phyloP scores from a whole-genome alignment of 108 stramenopile genomes.

The Nitzschia putrida region DNA sequence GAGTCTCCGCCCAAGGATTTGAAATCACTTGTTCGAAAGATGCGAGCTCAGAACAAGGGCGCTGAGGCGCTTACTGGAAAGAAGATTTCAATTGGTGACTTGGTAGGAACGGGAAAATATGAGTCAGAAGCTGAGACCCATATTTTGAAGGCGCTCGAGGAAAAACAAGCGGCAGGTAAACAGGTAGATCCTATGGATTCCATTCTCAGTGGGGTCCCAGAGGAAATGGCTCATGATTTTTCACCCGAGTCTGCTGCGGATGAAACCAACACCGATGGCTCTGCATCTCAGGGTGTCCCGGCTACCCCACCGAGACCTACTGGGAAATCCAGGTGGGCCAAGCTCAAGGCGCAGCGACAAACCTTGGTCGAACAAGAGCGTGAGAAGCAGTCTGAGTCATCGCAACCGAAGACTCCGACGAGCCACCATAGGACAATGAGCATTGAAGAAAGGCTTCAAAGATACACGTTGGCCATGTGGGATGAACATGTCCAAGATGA shows the following conservation, averaged over 20 bases:
- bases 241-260: not conserved
- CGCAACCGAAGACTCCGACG: too few relatives aligned
- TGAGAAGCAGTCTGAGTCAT: too few relatives aligned
- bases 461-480: constrained; percentile 15
- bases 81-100: constrained; percentile 24
- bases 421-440: constrained; percentile 17
- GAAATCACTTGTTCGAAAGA: too few relatives aligned
- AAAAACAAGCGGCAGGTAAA: constrained; percentile 12
- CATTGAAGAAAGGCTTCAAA: constrained; percentile 10
- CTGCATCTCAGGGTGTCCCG: too few relatives aligned
- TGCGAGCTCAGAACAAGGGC: too few relatives aligned
- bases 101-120: constrained; percentile 16
- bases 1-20: too few relatives aligned
- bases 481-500: not conserved
- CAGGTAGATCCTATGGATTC: constrained; percentile 5
- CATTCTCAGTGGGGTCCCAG: constrained; percentile 20
- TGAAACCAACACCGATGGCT: not conserved
- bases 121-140: constrained; percentile 32
- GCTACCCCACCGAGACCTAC: too few relatives aligned
- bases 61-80: not conserved
- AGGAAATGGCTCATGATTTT: constrained; percentile 20
- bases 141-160: constrained; percentile 25
- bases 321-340: too few relatives aligned
- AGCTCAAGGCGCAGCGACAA: too few relatives aligned
- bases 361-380: too few relatives aligned